Base-by-base conservation (phyloP, 1,139 yeast species). In the Yamadazyma triangularis region DNA sequence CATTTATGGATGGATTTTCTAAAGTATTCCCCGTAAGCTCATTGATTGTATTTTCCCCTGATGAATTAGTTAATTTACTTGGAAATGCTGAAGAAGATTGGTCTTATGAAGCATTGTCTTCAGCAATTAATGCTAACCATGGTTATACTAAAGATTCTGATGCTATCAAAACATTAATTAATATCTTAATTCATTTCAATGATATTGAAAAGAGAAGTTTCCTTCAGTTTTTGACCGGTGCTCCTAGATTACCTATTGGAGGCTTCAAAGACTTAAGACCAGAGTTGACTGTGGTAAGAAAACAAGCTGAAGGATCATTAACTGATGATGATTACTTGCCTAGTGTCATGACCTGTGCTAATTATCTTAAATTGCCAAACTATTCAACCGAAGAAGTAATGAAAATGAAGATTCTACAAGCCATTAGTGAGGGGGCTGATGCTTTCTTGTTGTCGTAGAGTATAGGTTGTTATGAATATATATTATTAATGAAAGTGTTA, bases 261-360 rank as follows among this genome's bases (percentile, higher is more conserved):
- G 98, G 98, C 0, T 91, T 91, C 63, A 83, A 81, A 47, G 73
- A 86, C 2, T 64, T 91, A 35, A 70, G 74, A 29, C 98, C 98
- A 0, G 82, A 76, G 32, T 71, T 91, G 33, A 91, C 97, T 0
- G 91, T 91, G 26, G 98, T 91, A 2, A 64, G 88, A 42, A 87
- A 87, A 47, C 79, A 73, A 33, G 73, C 83, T 8, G 96, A 89
- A 38, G 78, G 70, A 34, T 77, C 75, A 1, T 52, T 73, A 29
- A 57, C 63, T 13, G 75, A 87, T n/a, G 95, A 91, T 54, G 89
- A 81, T 41, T 88, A 83, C 48, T 64, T 91, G 36, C 98, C 98
- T 2, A 87, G 96, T 59, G 98, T 91, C 3, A 91, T 91, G 98
- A 91, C 98, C 0, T 91, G 98, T 64, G 97, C 95, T 4, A 91